Evolutionary conservation across 495 filamentous ascomycete genomes (phyloP), one percentile per base, ranked within the genome.

Genomic region (Pseudevernia furfuracea): DNA sequence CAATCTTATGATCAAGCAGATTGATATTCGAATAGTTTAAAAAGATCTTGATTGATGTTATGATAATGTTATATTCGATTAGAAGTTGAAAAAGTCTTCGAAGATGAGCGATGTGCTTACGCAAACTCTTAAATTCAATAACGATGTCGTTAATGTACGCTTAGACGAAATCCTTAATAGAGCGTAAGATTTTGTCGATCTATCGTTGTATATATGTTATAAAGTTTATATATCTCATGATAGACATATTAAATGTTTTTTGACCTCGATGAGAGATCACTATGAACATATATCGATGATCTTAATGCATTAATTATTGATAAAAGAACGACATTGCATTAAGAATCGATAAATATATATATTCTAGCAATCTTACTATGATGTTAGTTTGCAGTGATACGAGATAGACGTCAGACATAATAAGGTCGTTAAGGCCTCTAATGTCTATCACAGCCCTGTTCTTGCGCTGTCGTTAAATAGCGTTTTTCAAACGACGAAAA

Each of bases 121-220:
- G 34, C 25, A 68, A 68, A 3, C 19, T 5, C 15, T 57, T 61
- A 0, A 5, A 32, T 12, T 10, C 23, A 43, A 19, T 55, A 37
- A 61, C 23, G 34, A 68, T 61, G 58, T 68, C 25, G 38, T 68
- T 38, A 43, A 68, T 62, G 23, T 66, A 66, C 0, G 28, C 52
- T 34, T 58, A 21, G 30, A 10, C 44, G 23, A 60, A 43, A 32
- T 19, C 21, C 11, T 58, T 38, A 17, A 64, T 38, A 0, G 14
- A 36, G 4, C 32, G 8, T 8, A 57, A 8, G 5, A 57, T 36
- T 2, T 5, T 21, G 8, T 57, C 32, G 8, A 57, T 57, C 21
- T 57, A 14, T 7, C 32, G 28, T 30, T 57, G 30, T 21, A 57
- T 30, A 14, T 57, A 36, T 1, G 30, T 5, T 1, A 57, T 57